Percentiles rank a stretch among this genome's conserved stretches.
Conservation (phyloP, 768 basidiomycete genomes). For the Auricularia auricula-judae region DNA sequence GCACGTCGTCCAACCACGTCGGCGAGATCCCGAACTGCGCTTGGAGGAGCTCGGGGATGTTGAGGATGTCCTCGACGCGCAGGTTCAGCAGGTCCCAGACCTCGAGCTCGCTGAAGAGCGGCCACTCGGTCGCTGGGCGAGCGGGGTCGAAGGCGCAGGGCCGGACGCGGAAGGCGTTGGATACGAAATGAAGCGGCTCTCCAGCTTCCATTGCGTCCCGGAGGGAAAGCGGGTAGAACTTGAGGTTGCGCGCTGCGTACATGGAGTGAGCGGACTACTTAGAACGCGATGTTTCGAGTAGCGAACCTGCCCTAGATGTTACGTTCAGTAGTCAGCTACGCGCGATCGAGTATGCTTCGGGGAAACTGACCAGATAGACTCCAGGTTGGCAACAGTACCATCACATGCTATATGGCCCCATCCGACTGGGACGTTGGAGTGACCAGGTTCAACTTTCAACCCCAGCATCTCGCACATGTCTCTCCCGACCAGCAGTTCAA, state of each 20-base stretch:
- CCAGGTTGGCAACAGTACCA: conserved; percentile 35
- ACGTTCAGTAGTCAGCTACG: too few relatives aligned
- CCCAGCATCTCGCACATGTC: conserved; percentile 32
- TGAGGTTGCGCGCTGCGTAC: conserved; percentile 27
- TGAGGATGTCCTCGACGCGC: conserved; percentile 19
- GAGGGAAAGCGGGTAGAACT: conserved; percentile 34
- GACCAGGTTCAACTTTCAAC: conserved; percentile 9
- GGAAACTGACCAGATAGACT: conserved; percentile 31
- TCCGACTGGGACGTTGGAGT: background rate
- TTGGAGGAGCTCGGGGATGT: conserved; percentile 24
- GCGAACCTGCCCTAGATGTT: too few relatives aligned
- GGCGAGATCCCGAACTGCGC: conserved; percentile 25
- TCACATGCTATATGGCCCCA: conserved; percentile 37
- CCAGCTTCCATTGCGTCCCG: conserved; percentile 19
- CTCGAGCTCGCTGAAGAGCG: conserved; percentile 18
- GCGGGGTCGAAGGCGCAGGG: conserved; percentile 13
- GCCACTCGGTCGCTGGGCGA: background rate
- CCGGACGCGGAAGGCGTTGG: conserved; percentile 20
- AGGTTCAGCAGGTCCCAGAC: conserved; percentile 36
- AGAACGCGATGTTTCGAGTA: too few relatives aligned
- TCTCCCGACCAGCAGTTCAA: conserved; percentile 30
- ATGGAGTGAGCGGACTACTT: too few relatives aligned
- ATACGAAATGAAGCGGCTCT: conserved; percentile 21
- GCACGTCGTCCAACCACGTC: conserved; percentile 17
- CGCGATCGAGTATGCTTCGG: too few relatives aligned